Conservation (phyloP, 2,329 filamentous ascomycete genomes). For the Botrytis galanthina region DNA sequence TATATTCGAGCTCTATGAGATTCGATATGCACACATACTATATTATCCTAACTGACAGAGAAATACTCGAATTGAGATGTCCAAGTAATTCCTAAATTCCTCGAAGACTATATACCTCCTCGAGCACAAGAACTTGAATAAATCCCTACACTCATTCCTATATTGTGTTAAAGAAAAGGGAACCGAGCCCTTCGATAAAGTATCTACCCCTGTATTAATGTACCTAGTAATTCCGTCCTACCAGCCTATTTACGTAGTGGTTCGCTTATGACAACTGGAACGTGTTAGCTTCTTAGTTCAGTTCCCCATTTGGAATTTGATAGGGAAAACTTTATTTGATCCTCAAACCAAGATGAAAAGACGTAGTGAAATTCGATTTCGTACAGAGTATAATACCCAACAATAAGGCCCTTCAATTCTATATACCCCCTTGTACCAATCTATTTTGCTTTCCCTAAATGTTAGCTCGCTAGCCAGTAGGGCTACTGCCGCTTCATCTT, state of each 20-base stretch:
- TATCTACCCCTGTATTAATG: background rate
- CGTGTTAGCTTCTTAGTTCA: background rate
- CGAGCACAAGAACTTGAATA: background rate
- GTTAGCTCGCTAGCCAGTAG: background rate
- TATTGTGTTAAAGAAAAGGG: background rate
- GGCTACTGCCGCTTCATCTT: background rate
- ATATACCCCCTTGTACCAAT: background rate
- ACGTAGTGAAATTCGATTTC: background rate
- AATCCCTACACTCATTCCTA: background rate
- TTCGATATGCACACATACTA: too few species aligned
- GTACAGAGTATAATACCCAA: background rate
- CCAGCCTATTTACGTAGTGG: background rate
- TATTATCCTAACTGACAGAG: background rate
- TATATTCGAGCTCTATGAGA: too few species aligned
- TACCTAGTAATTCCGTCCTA: background rate
- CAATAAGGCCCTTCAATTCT: background rate
- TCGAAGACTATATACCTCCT: background rate
- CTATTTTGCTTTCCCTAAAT: background rate
- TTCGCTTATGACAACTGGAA: background rate
- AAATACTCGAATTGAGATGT: background rate
- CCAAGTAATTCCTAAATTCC: background rate
- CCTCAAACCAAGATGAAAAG: background rate
- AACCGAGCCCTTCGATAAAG: background rate
- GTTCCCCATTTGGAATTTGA: background rate
- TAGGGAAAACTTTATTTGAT: constrained; percentile 1